Evolutionary conservation across 495 filamentous ascomycete genomes (phyloP).

Genomic region (Penicillium canescens): DNA sequence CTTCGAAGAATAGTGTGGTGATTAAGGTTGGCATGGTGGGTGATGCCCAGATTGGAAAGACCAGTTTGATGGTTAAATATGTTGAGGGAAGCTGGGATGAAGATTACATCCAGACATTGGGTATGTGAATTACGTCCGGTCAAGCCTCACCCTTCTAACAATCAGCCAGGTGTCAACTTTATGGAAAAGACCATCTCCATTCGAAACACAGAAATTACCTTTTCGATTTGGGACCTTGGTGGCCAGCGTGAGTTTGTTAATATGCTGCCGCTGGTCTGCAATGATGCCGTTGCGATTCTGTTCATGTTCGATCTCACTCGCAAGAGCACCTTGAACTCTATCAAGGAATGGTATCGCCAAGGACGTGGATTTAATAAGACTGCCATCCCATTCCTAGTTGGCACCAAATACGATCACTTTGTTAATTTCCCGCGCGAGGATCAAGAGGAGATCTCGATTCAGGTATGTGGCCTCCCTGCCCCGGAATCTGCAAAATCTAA

Average conservation of each 20-base stretch:
- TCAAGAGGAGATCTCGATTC: slow-evolving; percentile 95
- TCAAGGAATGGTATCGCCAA: slow-evolving; percentile 99
- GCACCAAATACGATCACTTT: slow-evolving; percentile 98
- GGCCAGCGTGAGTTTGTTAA: slow-evolving; percentile 99
- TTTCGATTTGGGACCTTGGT: slow-evolving; percentile 98
- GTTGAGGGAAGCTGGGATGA: slow-evolving; percentile 99
- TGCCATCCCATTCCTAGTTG: slow-evolving; percentile 93
- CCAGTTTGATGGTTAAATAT: slow-evolving; percentile 98
- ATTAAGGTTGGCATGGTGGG: slow-evolving; percentile 99
- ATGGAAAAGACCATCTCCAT: slow-evolving; percentile 99
- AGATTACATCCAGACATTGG: slow-evolving; percentile 98
- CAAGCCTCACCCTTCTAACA: not conserved
- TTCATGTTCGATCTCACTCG: slow-evolving; percentile 99
- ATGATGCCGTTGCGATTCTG: slow-evolving; percentile 95
- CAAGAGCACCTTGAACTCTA: slow-evolving; percentile 96
- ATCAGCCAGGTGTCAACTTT: slow-evolving; percentile 81
- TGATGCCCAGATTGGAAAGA: slow-evolving; percentile 98
- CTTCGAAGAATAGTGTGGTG: slow-evolving; percentile 81
- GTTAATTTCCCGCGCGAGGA: slow-evolving; percentile 97
- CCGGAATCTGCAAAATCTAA: slow-evolving; percentile 1
- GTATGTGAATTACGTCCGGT: slow-evolving; percentile 42
- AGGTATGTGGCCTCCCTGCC: slow-evolving; percentile 52
- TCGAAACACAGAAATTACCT: slow-evolving; percentile 99
- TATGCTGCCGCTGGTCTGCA: slow-evolving; percentile 98
- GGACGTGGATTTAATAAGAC: slow-evolving; percentile 99